Conservation (phyloP, 2,329 filamentous ascomycete genomes). For the Trichoderma polysporum region DNA sequence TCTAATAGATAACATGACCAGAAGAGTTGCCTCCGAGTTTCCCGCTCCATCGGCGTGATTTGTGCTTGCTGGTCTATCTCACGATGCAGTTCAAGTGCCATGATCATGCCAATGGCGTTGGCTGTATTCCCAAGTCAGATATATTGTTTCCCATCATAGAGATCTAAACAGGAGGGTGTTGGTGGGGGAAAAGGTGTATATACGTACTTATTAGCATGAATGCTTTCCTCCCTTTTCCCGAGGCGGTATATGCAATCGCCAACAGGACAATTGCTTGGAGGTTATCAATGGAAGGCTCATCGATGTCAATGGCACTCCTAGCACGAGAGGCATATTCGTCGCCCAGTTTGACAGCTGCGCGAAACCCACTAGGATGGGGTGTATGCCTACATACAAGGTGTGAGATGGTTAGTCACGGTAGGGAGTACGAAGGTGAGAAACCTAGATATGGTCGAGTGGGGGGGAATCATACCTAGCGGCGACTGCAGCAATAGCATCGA, state of each 20-base stretch:
- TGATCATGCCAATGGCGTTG: conserved; percentile 68
- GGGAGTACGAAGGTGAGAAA: not conserved
- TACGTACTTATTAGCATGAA: conserved; percentile 78
- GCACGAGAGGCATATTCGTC: conserved; percentile 72
- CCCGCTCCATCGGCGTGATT: conserved; percentile 66
- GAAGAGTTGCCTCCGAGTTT: conserved; percentile 76
- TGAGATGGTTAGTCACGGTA: not conserved
- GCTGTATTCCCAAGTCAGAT: conserved; percentile 8
- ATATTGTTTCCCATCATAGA: not conserved
- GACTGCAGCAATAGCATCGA: conserved; percentile 60
- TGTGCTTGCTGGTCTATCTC: conserved; percentile 66
- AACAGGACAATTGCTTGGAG: conserved; percentile 75
- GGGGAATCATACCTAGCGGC: conserved; percentile 54
- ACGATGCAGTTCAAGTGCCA: conserved; percentile 77
- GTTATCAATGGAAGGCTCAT: conserved; percentile 77
- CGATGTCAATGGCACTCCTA: conserved; percentile 69
- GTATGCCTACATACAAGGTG: conserved; percentile 53
- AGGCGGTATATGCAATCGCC: conserved; percentile 71
- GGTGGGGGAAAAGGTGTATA: too few species aligned
- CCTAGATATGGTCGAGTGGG: not conserved
- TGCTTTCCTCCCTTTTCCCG: conserved; percentile 77
- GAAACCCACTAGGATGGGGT: conserved; percentile 64
- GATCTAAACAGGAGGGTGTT: not conserved
- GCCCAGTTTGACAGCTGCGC: conserved; percentile 65
- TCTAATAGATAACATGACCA: conserved; percentile 89